A percentile compares a stretch with the other conserved stretches of the same genome.
Evolutionary conservation across 2,329 filamentous ascomycete species (phyloP).

Genomic region (Cadophora luteo-olivacea): DNA sequence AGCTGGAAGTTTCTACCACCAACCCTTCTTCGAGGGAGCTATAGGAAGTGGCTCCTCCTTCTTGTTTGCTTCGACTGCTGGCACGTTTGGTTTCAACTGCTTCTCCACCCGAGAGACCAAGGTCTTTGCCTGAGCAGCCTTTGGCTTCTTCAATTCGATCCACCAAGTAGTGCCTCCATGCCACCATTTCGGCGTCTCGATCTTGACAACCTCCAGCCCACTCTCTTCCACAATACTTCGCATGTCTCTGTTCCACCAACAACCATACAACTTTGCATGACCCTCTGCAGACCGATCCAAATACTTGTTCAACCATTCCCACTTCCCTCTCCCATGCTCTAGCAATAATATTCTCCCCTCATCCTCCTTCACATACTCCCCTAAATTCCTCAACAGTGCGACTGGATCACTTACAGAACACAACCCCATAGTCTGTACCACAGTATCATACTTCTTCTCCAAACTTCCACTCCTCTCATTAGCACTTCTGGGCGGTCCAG

Average conservation of each 20-base stretch:
- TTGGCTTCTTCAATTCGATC: slow-evolving; percentile 56
- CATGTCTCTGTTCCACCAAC: slow-evolving; percentile 74
- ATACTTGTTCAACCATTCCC: slow-evolving; percentile 59
- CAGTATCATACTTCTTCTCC: slow-evolving; percentile 59
- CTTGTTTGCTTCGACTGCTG: background rate
- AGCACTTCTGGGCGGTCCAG: slow-evolving; percentile 36
- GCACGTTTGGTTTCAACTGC: background rate
- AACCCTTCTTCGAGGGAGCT: background rate
- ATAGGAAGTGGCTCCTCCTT: slow-evolving; percentile 1
- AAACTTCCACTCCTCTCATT: slow-evolving; percentile 37
- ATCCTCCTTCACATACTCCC: slow-evolving; percentile 56
- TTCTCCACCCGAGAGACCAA: background rate
- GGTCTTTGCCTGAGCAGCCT: background rate
- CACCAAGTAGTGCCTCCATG: slow-evolving; percentile 65
- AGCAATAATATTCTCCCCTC: slow-evolving; percentile 66
- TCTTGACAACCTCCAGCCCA: slow-evolving; percentile 61
- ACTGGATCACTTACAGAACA: slow-evolving; percentile 67
- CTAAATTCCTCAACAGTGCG: slow-evolving; percentile 59
- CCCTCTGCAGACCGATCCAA: slow-evolving; percentile 60
- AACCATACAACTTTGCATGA: slow-evolving; percentile 67
- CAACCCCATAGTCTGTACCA: slow-evolving; percentile 69
- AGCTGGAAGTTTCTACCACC: background rate
- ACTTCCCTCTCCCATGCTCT: slow-evolving; percentile 66
- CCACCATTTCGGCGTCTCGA: slow-evolving; percentile 55
- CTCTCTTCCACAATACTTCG: slow-evolving; percentile 60